Evolutionary conservation across 148 eudicot genomes (phyloP), one percentile per base, ranked within the genome.

Genomic region (Mesembryanthemum crystallinum): DNA sequence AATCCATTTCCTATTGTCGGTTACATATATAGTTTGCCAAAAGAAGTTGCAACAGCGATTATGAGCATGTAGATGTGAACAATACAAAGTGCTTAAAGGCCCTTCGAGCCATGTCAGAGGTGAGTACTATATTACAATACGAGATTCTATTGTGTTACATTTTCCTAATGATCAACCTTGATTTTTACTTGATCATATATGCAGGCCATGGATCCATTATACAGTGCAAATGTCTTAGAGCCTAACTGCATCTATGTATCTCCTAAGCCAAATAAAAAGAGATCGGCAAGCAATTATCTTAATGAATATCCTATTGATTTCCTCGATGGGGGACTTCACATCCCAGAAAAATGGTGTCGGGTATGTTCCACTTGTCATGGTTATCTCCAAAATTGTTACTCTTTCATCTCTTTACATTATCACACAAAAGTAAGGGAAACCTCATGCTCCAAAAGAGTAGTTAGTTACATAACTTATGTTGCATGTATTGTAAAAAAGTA

Each of bases 1-100:
- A n/a, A n/a, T n/a, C n/a, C n/a, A n/a, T 4, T 54, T 54, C 0
- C 58, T 15, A 14, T 54, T 3, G 39, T 54, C 58, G 58, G 15
- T 54, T 54, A 4, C 21, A 15, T 54, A 15, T 54, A 4, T 28
- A 82, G 85, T 21, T 10, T 64, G 74, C 82, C 17, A 47, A 47
- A 30, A 8, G 37, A 21, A 58, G 33, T 37, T 82, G 85, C 81
- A 57, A 75, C 32, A 73, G 59, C 13, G 74, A 82, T 73, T 82
- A 64, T 24, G 57, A 30, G 24, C 72, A 75, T 60, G 59, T 78
- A 35, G 77, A 75, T 29, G 70, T 30, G 21, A 82, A 79, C 29
- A 79, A 82, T 35, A 57, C 77, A 6, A 47, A 54, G 7, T 81
- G 83, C 32, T 28, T 77, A 0, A 3, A 58, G 20, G n/a, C 69